These are phyloP conservation scores for Fonsecaea erecta DNA, from an alignment of 2,329 filamentous ascomycete species.

Conservation along the genomic window DNA sequence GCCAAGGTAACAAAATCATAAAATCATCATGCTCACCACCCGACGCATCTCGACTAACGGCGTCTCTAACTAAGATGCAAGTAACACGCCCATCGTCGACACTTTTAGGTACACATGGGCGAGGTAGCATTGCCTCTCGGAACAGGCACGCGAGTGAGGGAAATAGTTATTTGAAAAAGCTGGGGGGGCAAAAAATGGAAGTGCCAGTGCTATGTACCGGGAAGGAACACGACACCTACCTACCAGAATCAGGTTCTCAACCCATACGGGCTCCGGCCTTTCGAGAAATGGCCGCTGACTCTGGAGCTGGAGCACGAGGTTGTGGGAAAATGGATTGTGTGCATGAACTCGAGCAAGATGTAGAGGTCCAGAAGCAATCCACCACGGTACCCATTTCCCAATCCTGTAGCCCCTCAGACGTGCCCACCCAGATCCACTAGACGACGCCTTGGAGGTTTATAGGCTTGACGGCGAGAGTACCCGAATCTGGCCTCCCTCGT, in stretches of 20 bases:
- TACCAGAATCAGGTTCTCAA: background rate
- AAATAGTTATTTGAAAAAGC: slow-evolving; percentile 3
- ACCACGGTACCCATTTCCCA: slow-evolving; percentile 4
- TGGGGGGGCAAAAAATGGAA: background rate
- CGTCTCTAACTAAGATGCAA: background rate
- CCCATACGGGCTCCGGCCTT: background rate
- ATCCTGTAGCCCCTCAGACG: slow-evolving; percentile 1
- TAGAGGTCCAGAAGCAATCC: slow-evolving; percentile 22
- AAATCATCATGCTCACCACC: too few species aligned
- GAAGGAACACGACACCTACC: background rate
- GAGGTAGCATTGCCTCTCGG: slow-evolving; percentile 6
- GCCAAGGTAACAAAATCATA: slow-evolving; percentile 15
- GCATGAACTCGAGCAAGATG: slow-evolving; percentile 14
- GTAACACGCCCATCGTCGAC: background rate
- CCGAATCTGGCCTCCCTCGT: slow-evolving; percentile 4
- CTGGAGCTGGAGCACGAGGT: slow-evolving; percentile 7
- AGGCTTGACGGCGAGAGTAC: slow-evolving; percentile 11
- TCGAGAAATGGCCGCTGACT: background rate
- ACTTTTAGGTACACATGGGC: background rate
- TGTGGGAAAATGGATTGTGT: slow-evolving; percentile 13
- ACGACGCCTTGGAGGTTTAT: background rate
- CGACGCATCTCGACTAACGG: background rate
- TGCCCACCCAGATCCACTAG: slow-evolving; percentile 4
- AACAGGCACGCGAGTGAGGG: slow-evolving; percentile 8
- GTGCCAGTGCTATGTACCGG: background rate